Conservation (phyloP, 1,284 basidiomycete species). For the Volvariella volvacea region DNA sequence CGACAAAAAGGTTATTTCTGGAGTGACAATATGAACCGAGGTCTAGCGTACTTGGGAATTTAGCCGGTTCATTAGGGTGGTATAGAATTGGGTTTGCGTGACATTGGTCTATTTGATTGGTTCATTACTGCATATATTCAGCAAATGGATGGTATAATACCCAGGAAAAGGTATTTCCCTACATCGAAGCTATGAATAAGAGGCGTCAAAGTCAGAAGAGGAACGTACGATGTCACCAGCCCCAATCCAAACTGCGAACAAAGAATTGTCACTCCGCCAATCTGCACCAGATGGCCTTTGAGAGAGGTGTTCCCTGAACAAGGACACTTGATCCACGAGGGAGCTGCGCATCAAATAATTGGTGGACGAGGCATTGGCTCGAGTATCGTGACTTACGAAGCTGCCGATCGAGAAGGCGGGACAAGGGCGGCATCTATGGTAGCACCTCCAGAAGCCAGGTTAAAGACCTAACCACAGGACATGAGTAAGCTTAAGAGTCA, state of each 20-base stretch:
- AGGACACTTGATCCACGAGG: conserved; percentile 54
- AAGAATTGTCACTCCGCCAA: conserved; percentile 48
- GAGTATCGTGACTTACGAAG: conserved; percentile 32
- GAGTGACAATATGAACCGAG: neutral
- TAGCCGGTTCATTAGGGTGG: conserved; percentile 45
- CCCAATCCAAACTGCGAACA: conserved; percentile 62
- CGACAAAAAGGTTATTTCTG: neutral
- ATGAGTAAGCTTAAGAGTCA: conserved; percentile 1
- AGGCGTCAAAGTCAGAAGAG: neutral
- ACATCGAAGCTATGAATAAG: neutral
- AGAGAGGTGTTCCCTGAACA: conserved; percentile 47
- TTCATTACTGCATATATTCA: conserved; percentile 17
- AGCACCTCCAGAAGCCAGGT: conserved; percentile 55
- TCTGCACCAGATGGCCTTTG: conserved; percentile 41
- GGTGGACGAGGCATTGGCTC: neutral
- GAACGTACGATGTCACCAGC: conserved; percentile 54
- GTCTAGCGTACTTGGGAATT: conserved; percentile 40
- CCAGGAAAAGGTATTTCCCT: conserved; percentile 50
- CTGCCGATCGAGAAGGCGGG: conserved; percentile 46
- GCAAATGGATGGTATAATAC: conserved; percentile 20
- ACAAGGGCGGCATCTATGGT: conserved; percentile 58
- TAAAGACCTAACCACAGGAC: conserved; percentile 37
- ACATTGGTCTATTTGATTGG: conserved; percentile 36
- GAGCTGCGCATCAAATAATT: conserved; percentile 31
- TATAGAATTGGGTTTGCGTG: conserved; percentile 44